Evolutionary conservation across 768 basidiomycete genomes (phyloP).

Genomic region (Collybia sp.): DNA sequence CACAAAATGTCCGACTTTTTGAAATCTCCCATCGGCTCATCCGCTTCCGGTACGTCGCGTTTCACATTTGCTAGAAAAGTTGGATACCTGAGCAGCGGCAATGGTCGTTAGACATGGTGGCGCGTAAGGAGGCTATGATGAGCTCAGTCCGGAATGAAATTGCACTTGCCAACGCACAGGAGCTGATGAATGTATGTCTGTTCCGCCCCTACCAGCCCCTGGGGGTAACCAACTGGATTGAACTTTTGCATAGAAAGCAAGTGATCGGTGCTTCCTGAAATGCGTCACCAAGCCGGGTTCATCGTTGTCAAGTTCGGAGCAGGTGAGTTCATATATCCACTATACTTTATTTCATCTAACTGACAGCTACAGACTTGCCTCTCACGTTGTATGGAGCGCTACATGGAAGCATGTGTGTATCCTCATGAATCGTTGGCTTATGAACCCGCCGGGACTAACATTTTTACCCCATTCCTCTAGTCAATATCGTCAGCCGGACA

Average conservation of each 20-base stretch:
- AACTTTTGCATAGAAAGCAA: slow-evolving; percentile 55
- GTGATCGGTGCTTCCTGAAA: slow-evolving; percentile 72
- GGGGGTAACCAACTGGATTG: no score
- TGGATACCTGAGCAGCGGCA: no score
- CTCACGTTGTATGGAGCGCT: slow-evolving; percentile 71
- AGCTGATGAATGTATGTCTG: slow-evolving; percentile 66
- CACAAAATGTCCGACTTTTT: slow-evolving; percentile 51
- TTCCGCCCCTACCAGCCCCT: not conserved
- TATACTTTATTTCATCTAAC: slow-evolving; percentile 2
- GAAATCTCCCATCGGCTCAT: slow-evolving; percentile 27
- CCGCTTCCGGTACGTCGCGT: slow-evolving; percentile 21
- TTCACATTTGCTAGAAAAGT: not conserved
- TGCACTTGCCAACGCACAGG: slow-evolving; percentile 71
- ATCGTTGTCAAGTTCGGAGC: slow-evolving; percentile 65
- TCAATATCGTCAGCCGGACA: slow-evolving; percentile 72
- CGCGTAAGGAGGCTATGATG: slow-evolving; percentile 55
- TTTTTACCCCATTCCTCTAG: slow-evolving; percentile 33
- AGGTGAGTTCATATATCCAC: slow-evolving; percentile 38
- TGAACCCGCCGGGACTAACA: not conserved
- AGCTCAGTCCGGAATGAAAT: slow-evolving; percentile 64
- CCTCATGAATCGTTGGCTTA: not conserved
- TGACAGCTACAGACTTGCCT: slow-evolving; percentile 59
- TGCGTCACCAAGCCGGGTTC: slow-evolving; percentile 74
- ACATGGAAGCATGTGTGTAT: slow-evolving; percentile 79
- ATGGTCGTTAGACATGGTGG: slow-evolving; percentile 31